phyloP scores from a whole-genome alignment of 106 monocot species.

The Allium cepa region DNA sequence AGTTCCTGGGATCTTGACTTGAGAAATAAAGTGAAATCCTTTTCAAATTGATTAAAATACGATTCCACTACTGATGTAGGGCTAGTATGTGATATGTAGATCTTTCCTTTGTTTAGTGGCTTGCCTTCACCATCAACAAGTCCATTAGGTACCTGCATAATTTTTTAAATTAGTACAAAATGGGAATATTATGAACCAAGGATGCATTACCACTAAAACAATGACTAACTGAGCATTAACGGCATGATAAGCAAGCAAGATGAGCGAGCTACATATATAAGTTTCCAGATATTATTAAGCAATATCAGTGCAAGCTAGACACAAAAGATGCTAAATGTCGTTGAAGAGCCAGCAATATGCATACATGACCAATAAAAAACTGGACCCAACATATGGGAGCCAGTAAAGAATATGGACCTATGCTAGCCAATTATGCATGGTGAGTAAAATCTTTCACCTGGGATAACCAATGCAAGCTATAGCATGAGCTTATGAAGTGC shows the following conservation, averaged over 20 bases:
- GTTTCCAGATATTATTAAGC: too few relatives aligned
- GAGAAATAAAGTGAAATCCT: constrained; percentile 55
- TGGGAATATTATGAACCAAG: too few relatives aligned
- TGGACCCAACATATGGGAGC: too few relatives aligned
- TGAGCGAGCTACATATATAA: too few relatives aligned
- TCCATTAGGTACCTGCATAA: constrained; percentile 44
- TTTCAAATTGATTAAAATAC: constrained; percentile 48
- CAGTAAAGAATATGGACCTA: not conserved
- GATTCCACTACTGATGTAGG: constrained; percentile 27
- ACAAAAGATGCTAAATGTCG: too few relatives aligned
- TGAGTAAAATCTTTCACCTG: constrained; percentile 23
- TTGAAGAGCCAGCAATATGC: too few relatives aligned
- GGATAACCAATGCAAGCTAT: constrained; percentile 79
- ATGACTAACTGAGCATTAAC: too few relatives aligned
- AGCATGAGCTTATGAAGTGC: constrained; percentile 51
- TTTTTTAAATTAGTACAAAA: too few relatives aligned
- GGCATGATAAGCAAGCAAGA: too few relatives aligned
- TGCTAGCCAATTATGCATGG: not conserved
- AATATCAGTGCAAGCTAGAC: too few relatives aligned
- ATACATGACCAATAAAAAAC: too few relatives aligned
- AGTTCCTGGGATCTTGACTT: constrained; percentile 50
- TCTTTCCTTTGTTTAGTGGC: constrained; percentile 53
- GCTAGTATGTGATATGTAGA: constrained; percentile 52
- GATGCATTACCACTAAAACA: too few relatives aligned
- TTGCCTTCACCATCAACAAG: constrained; percentile 30